Conservation (phyloP, 2,329 filamentous ascomycete genomes). For the Clonostachys chloroleuca region DNA sequence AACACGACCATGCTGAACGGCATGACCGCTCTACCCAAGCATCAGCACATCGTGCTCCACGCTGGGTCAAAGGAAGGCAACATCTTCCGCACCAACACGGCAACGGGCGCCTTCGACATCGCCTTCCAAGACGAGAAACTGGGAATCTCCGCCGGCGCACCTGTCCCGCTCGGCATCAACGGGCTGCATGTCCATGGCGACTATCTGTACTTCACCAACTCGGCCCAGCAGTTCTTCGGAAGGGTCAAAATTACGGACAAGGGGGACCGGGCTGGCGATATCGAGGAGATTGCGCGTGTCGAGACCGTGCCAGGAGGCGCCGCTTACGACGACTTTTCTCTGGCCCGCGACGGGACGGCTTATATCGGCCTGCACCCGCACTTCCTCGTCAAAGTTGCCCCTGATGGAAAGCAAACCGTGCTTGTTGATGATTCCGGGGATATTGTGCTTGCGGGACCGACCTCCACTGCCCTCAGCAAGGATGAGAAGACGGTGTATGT, state of each 20-base stretch:
- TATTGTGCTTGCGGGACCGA: slow-evolving; percentile 6
- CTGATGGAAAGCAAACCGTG: neutral
- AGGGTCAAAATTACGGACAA: slow-evolving; percentile 4
- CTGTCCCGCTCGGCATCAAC: slow-evolving; percentile 9
- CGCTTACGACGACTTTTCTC: slow-evolving; percentile 8
- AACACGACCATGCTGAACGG: slow-evolving; percentile 11
- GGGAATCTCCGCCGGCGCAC: neutral
- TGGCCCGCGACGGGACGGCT: slow-evolving; percentile 6
- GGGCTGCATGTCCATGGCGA: slow-evolving; percentile 7
- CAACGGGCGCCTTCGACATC: slow-evolving; percentile 6
- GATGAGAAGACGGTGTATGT: slow-evolving; percentile 10
- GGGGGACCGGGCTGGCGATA: slow-evolving; percentile 1
- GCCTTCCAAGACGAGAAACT: slow-evolving; percentile 6
- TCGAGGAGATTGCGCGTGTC: slow-evolving; percentile 3
- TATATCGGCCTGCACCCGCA: slow-evolving; percentile 5
- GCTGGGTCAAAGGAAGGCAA: slow-evolving; percentile 10
- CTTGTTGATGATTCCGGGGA: neutral
- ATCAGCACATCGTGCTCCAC: slow-evolving; percentile 9
- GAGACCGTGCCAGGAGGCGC: neutral
- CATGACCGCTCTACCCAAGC: slow-evolving; percentile 8
- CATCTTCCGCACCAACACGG: slow-evolving; percentile 7
- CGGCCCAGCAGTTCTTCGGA: slow-evolving; percentile 5
- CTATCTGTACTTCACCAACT: slow-evolving; percentile 13
- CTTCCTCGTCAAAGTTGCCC: slow-evolving; percentile 1
- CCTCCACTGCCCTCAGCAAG: slow-evolving; percentile 5